These are phyloP conservation scores for Seiridium unicorne DNA, from an alignment of 2,329 filamentous ascomycete species.

Conservation along the genomic window DNA sequence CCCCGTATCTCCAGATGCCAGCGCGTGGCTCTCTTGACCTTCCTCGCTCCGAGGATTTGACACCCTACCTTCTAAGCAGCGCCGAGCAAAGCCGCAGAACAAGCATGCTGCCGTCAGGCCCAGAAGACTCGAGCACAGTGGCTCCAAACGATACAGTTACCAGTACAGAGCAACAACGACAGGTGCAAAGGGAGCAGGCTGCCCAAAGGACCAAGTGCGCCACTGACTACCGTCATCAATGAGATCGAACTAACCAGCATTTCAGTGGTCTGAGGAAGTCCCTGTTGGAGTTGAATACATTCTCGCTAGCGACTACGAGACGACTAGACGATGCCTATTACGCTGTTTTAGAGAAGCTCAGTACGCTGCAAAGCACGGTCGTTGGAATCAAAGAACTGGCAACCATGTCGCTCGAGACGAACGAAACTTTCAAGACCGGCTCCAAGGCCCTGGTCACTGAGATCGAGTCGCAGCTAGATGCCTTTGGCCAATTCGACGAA, in stretches of 20 bases:
- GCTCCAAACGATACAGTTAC: constrained; percentile 16
- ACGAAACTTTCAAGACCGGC: constrained; percentile 58
- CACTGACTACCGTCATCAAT: not conserved
- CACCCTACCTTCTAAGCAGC: constrained; percentile 36
- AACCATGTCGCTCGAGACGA: constrained; percentile 55
- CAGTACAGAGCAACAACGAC: constrained; percentile 36
- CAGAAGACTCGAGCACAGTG: constrained; percentile 16
- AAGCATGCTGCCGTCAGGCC: constrained; percentile 34
- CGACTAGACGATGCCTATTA: constrained; percentile 75
- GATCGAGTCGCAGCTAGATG: constrained; percentile 57
- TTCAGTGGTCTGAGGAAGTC: constrained; percentile 51
- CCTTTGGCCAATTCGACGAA: constrained; percentile 60
- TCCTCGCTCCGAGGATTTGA: constrained; percentile 42
- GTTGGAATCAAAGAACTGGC: constrained; percentile 66
- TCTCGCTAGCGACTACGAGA: constrained; percentile 61
- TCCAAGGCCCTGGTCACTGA: constrained; percentile 59
- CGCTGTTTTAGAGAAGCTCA: constrained; percentile 67
- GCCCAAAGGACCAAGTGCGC: constrained; percentile 40
- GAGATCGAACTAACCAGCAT: not conserved
- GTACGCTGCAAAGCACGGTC: constrained; percentile 62
- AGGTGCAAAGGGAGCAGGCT: constrained; percentile 39
- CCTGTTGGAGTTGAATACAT: constrained; percentile 52
- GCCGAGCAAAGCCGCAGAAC: constrained; percentile 41
- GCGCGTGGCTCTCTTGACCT: constrained; percentile 43
- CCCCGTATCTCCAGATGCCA: constrained; percentile 24